Base-by-base conservation (phyloP, 768 basidiomycete species). In the Pisolithus albus region DNA sequence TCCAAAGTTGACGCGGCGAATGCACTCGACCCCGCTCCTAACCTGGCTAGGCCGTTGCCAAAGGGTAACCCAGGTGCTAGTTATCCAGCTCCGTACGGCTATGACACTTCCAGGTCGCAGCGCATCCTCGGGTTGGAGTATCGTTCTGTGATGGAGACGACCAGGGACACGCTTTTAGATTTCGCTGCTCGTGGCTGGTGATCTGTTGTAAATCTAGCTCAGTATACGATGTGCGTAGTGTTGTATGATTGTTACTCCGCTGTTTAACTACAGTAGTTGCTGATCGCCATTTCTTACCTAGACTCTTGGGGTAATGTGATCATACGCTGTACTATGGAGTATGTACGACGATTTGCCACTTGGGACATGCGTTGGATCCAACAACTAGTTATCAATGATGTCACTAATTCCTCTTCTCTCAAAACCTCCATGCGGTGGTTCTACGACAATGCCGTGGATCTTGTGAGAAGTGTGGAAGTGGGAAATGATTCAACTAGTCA, bases 311-410 rank as follows among this genome's bases (percentile, higher is more conserved):
- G 65, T 67, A 53, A 59, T 45, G 13, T 45, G 6, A 26, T 16
- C 8, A 34, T 23, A 23, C 15, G 34, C 4, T 24, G 3, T 45
- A 34, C 26, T 18, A 4, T 23, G 1, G 21, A 13, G 16, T 13
- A 24, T 4, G n/a, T 6, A 45, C 42, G 15, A 13, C 23, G 5
- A 5, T 34, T 5, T 34, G 34, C 8, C 1, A 21, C 44, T 41
- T 47, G 7, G 5, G 26, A 26, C 13, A 34, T 7, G 6, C 3
- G 16, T 37, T 36, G 7, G 11, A 36, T n/a, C 5, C 6, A 47
- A 18, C 39, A 76, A 70, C 79, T 78, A 2, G 47, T 65, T 0
- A 69, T 80, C 23, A 72, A 80, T 7, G 71, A 75, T 21, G 67
- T 74, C 34, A 51, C 55, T 7, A 56, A 61, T 0, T 63, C 70